Evolutionary conservation across 2,329 filamentous ascomycete species (phyloP), one percentile per base, ranked within the genome.

Genomic region (Pseudogymnoascus sp.): DNA sequence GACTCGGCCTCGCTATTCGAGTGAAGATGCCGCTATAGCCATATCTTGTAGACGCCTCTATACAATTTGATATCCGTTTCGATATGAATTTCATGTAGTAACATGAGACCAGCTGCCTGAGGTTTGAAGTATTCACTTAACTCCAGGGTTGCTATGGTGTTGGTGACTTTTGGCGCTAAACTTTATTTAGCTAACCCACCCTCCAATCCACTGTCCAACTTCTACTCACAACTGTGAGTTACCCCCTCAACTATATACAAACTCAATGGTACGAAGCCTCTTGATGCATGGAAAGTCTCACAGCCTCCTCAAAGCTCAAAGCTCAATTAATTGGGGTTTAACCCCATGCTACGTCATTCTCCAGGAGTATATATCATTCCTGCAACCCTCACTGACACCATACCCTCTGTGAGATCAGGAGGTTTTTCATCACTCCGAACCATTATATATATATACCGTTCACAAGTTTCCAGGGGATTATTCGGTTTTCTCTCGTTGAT

Each of bases 1-100:
- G 50, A 56, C 50, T 56, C 50, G 50, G 50, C 31, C 50, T 56
- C 50, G n/a, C 50, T 56, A 56, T 56, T 56, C 29, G 50, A 56
- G 50, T 56, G 50, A 56, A 56, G 50, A 56, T 33, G 50, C 50
- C 50, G 50, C 50, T 56, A 56, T 33, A 56, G 29, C 50, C 50
- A 56, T 33, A 56, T 35, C 26, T 56, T 56, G 29, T 56, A 56
- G 50, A 56, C 50, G 29, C 50, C 50, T 33, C 50, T 56, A 56
- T 56, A 56, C 29, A 56, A 35, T 56, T 56, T 56, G 26, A 56
- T 56, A 56, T 56, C 50, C 50, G 26, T 56, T 56, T 13, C 50
- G 3, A n/a, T 33, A 56, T 56, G 50, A 56, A 56, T 35, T 56
- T 6, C n/a, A 13, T 33, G 2, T 35, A 5, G n/a, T 56, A 35